Evolutionary conservation across 2,329 filamentous ascomycete genomes (phyloP).

Genomic region (Paecilomyces variotii): DNA sequence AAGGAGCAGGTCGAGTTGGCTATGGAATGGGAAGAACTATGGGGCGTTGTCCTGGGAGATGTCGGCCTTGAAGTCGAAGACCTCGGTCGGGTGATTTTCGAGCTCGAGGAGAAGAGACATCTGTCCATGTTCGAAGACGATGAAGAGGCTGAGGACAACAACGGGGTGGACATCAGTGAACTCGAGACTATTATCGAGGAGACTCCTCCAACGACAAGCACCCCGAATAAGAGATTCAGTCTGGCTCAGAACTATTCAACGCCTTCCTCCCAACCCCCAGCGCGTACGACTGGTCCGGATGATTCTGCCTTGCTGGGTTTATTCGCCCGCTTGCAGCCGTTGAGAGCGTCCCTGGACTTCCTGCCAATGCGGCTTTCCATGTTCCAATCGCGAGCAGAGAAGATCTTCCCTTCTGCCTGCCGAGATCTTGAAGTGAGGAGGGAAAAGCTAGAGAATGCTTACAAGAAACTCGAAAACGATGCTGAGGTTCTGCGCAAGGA

Average conservation of each 20-base stretch:
- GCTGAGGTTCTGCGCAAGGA: conserved; percentile 84
- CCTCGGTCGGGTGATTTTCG: conserved; percentile 74
- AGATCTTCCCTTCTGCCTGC: conserved; percentile 80
- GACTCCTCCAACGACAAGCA: conserved; percentile 52
- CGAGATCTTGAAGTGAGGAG: conserved; percentile 75
- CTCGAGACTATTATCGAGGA: conserved; percentile 92
- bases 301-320: conserved; percentile 82
- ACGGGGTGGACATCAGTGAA: conserved; percentile 70
- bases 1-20: conserved; percentile 91
- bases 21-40: conserved; percentile 98
- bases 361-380: conserved; percentile 87
- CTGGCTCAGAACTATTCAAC: conserved; percentile 53
- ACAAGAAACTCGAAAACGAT: conserved; percentile 81
- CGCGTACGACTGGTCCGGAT: conserved; percentile 55
- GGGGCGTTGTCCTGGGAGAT: conserved; percentile 87
- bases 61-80: conserved; percentile 84
- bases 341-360: conserved; percentile 89
- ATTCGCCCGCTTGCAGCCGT: conserved; percentile 90
- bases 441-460: conserved; percentile 68
- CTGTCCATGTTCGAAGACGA: conserved; percentile 58
- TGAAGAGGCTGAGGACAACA: conserved; percentile 45
- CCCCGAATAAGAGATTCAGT: conserved; percentile 58
- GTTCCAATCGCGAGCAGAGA: conserved; percentile 70
- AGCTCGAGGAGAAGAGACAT: conserved; percentile 95
- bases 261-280: conserved; percentile 30